Base-by-base conservation (phyloP, 2,329 filamentous ascomycete genomes). In the Dendryphion nanum region DNA sequence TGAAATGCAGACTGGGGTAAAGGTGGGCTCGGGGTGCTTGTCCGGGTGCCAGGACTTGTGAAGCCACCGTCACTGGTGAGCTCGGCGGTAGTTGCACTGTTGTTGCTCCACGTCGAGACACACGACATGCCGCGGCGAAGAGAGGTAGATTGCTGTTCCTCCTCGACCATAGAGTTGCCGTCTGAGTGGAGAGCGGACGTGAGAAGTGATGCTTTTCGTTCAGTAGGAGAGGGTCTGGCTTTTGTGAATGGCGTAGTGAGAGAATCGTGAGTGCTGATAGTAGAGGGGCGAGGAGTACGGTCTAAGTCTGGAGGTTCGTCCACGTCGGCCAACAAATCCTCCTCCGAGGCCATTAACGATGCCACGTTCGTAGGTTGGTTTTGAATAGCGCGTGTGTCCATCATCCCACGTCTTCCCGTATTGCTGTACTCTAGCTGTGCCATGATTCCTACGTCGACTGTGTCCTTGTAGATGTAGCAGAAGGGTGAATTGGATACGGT, bases 41-140 rank as follows among this genome's bases (percentile, higher is more conserved):
- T 87, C 39, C 89, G 77, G n/a, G 88, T 68, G 19, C 67, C 85
- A 29, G 91, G 89, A 56, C 89, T 96, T 14, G 90, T 95, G 42
- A 94, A 71, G 42, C 88, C 90, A 41, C 87, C 93, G 57, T 96
- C 93, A 66, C 90, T 96, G n/a, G 89, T 96, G 40, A 97, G 75
- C 49, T 96, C 91, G 24, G 86, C 86, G 3, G 89, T 94, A 2
- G 90, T 95, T 42, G 85, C 70, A 68, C 89, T 95, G 50, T 82
- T 72, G 59, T 84, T 91, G 72, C 88, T 94, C 62, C 83, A 85
- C 53, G 85, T 82, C 43, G 86, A 91, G 42, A 81, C 67, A 47
- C 62, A 76, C 26, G 72, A 74, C 41, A 73, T 51, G 29, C 70
- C 69, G 51, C 73, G 66, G 45, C 59, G 45, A 40, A 58, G 43